Evolutionary conservation across 2,329 filamentous ascomycete species (phyloP).

Genomic region (Fusarium globosum): DNA sequence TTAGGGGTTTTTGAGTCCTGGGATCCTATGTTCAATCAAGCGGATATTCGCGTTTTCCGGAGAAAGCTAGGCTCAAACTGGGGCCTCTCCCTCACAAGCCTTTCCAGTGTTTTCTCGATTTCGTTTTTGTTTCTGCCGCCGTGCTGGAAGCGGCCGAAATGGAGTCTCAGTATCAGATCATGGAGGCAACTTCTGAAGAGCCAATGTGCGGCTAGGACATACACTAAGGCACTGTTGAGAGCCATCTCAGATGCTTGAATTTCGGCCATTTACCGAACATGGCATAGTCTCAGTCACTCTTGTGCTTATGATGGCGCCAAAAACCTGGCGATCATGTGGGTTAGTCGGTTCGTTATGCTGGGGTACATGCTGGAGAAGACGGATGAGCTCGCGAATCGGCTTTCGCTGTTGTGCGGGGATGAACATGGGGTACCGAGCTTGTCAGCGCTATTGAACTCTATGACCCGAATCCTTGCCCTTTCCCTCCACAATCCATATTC

Average conservation of each 20-base stretch:
- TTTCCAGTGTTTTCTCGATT: neutral
- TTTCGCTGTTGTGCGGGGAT: neutral
- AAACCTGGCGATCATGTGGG: neutral
- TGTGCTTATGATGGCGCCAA: neutral
- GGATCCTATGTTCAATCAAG: neutral
- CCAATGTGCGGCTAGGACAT: no score
- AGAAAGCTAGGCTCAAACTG: neutral
- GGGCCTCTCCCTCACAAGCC: neutral
- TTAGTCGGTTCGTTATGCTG: neutral
- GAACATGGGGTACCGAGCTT: neutral
- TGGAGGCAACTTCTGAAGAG: neutral
- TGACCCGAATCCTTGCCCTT: neutral
- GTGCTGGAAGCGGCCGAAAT: neutral
- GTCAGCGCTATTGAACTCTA: neutral
- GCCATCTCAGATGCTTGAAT: neutral
- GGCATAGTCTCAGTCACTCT: neutral
- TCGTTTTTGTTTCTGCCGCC: neutral
- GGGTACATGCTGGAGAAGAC: neutral
- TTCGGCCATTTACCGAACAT: neutral
- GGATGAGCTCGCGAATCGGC: neutral
- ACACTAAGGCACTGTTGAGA: neutral
- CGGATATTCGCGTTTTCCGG: neutral
- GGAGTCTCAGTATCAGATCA: neutral
- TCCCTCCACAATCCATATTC: neutral
- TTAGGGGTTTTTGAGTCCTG: neutral